Evolutionary conservation across 306 rosid species (phyloP).

Genomic region (Begonia masoniana): DNA sequence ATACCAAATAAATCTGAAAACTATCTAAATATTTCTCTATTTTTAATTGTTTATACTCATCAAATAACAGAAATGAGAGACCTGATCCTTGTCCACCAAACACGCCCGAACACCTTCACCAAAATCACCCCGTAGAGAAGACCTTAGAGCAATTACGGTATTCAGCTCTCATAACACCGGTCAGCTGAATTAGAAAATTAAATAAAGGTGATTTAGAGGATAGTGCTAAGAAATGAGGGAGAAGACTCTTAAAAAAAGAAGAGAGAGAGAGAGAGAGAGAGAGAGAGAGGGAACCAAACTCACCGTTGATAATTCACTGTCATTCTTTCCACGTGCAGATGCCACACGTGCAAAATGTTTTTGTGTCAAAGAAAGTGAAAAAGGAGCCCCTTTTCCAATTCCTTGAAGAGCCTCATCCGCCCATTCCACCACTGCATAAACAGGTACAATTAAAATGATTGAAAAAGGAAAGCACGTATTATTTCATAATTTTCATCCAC

Average conservation of each 20-base stretch:
- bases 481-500: too few species aligned
- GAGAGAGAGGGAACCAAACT: constrained; percentile 13
- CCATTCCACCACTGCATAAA: constrained; percentile 68
- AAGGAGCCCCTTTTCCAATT: constrained; percentile 85
- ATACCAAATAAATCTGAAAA: background rate
- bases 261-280: background rate
- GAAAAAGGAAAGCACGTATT: too few species aligned
- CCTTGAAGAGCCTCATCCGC: constrained; percentile 94
- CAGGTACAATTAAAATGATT: background rate
- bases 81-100: constrained; percentile 98
- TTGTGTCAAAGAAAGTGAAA: constrained; percentile 76
- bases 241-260: background rate
- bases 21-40: too few species aligned
- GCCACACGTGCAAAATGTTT: constrained; percentile 70
- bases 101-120: constrained; percentile 95
- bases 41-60: background rate
- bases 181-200: constrained; percentile 35
- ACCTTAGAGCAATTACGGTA: constrained; percentile 77
- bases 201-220: background rate
- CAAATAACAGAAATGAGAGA: constrained; percentile 12
- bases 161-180: constrained; percentile 78
- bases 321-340: constrained; percentile 42
- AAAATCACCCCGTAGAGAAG: constrained; percentile 71
- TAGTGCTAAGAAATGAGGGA: too few species aligned
- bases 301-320: constrained; percentile 55